phyloP scores from a whole-genome alignment of 805 yeast species.

The Schwanniomyces polymorphus region DNA sequence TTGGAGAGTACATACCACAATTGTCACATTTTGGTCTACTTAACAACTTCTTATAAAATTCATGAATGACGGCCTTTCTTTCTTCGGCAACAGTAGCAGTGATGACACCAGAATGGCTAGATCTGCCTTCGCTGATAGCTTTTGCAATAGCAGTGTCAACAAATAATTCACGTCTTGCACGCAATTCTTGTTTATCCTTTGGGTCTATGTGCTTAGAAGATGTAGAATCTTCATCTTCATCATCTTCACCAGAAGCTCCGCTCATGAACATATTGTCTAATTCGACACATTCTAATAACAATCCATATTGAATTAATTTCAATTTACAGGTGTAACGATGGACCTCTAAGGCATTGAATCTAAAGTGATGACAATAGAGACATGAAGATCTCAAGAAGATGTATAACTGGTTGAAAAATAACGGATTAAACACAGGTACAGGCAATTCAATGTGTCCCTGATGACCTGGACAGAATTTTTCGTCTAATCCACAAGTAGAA shows the following conservation, averaged over 20 bases:
- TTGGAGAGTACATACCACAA: constrained; percentile 94
- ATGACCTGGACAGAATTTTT: constrained; percentile 95
- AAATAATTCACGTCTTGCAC: constrained; percentile 61
- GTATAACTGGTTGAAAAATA: constrained; percentile 90
- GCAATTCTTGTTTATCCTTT: constrained; percentile 46
- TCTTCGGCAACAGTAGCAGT: constrained; percentile 88
- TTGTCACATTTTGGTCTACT: constrained; percentile 89
- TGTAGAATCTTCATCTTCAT: constrained; percentile 50
- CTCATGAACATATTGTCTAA: constrained; percentile 62
- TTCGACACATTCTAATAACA: constrained; percentile 73
- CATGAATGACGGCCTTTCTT: constrained; percentile 72
- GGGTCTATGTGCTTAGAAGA: constrained; percentile 38
- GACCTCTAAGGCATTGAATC: constrained; percentile 64
- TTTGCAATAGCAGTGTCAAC: constrained; percentile 69
- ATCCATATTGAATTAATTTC: constrained; percentile 82
- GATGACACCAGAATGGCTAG: constrained; percentile 63
- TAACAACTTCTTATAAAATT: constrained; percentile 70
- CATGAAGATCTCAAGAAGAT: constrained; percentile 81
- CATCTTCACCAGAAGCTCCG: constrained; percentile 35
- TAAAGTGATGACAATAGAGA: constrained; percentile 86
- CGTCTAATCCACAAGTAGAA: constrained; percentile 95
- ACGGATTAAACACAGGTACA: constrained; percentile 90
- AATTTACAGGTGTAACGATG: constrained; percentile 79
- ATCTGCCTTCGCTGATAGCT: constrained; percentile 76
- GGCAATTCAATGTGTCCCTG: constrained; percentile 98